Evolutionary conservation across 208 protist genomes (phyloP), one percentile per base, ranked within the genome.

Genomic region (Leishmania gerbilli): DNA sequence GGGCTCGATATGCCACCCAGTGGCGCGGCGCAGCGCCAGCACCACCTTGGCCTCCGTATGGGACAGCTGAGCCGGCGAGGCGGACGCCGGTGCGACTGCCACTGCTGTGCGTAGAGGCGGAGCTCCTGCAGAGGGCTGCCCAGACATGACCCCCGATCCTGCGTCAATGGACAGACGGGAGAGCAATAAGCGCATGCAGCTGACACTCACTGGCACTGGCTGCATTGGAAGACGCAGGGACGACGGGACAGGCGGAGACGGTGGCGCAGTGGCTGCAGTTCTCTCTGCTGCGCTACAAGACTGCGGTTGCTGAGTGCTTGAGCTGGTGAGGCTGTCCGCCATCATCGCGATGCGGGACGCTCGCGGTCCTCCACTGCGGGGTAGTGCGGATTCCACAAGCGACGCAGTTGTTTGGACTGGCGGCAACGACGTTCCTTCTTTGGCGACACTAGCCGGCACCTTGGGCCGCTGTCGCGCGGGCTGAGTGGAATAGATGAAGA

Each of bases 401-500:
- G 76, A 45, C 11, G 58, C 47, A 24, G 49, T 62, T 31, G 76
- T 27, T 40, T 19, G n/a, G 13, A 17, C 60, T 40, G 49, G 31
- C 37, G 49, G 40, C 47, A 40, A 42, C 45, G 58, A 3, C 27
- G 3, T 4, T 42, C 3, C 31, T 62, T 60, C 53, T 0, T 31
- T 47, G 17, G 4, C 31, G 27, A 53, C 45, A 37, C 8, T 71
- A 53, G 37, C 47, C n/a, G 19, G 13, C 34, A 24, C 77, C 8
- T 47, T 27, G 55, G 24, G 47, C 9, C 45, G 77, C 40, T 42
- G 77, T 7, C 78, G 78, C 24, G 72, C 65, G 1, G 89, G 93
- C 85, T 97, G 93, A 11, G 92, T 95, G 80, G 83, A 31, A 79
- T 89, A 94, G 15, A 95, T 51, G 49, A 92, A 90, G 62, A 92